Base-by-base conservation (phyloP, 805 yeast genomes). In the Starmerella geochares region DNA sequence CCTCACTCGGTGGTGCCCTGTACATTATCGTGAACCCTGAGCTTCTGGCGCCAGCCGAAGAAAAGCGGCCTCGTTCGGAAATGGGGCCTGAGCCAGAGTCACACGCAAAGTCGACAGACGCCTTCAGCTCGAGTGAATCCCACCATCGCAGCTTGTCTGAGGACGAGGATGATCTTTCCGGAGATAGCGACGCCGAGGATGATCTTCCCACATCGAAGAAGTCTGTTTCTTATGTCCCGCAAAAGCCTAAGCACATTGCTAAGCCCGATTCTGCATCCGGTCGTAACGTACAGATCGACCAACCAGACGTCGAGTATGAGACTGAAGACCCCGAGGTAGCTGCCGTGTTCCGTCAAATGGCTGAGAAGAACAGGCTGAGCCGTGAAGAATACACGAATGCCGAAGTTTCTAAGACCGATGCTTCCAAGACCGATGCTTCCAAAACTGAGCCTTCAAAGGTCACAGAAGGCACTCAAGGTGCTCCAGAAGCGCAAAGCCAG, bases 121-220 rank as follows among this genome's bases (percentile, higher is more conserved):
- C 23, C 17, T n/a, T 16, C 20, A 38, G 39, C 39, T 21, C 19
- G 9, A n/a, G 24, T n/a, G 48, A 27, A 29, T 47, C 44, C 3
- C 42, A 24, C 4, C 29, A n/a, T 13, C 20, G 42, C 10, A 41
- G 32, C 21, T 35, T 50, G 16, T 45, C 47, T 7, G 55, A 53
- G n/a, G 58, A 52, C 3, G 53, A 46, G 3, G 52, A 42, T 37
- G 55, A 53, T 38, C 49, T 48, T n/a, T 38, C 56, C 2, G 56
- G 48, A 19, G 58, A 53, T n/a, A 42, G 47, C 16, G 58, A 47
- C 14, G 27, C 20, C 19, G 45, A 40, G 35, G 45, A 40, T 17
- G 42, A 38, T n/a, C 4, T 38, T 28, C 42, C 42, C 4, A 20
- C 23, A 11, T 40, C 41, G 49, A 49, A 10, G 54, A 50, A 13